Evolutionary conservation across 257 asterid genomes (phyloP).

Genomic region (Vinca minor): DNA sequence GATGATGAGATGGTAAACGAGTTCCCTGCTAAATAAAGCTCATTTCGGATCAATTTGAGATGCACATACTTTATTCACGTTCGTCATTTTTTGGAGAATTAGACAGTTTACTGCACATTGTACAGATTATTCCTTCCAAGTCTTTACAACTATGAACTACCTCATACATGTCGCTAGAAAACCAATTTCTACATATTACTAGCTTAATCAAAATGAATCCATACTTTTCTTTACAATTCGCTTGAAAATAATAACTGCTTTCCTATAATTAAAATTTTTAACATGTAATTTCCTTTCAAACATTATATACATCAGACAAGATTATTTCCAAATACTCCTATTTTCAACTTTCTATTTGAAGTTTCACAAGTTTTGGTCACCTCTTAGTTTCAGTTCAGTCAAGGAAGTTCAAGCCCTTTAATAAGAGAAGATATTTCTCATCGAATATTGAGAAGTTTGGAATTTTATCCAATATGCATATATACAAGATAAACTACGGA

Average conservation of each 20-base stretch:
- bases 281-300: too few species aligned
- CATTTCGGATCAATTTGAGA: not conserved
- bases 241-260: too few species aligned
- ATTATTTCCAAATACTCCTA: too few species aligned
- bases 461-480: not conserved
- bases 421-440: not conserved
- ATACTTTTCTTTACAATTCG: too few species aligned
- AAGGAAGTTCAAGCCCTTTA: not conserved
- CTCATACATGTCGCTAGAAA: not conserved
- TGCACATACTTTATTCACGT: not conserved
- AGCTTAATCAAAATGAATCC: too few species aligned
- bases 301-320: too few species aligned
- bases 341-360: too few species aligned
- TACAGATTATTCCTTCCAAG: not conserved
- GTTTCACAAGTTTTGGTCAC: not conserved
- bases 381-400: not conserved
- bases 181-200: not conserved
- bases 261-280: too few species aligned
- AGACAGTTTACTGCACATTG: not conserved
- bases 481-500: not conserved
- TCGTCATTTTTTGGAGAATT: not conserved
- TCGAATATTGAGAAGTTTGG: not conserved
- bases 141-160: not conserved
- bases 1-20: not conserved
- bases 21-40: not conserved